Base-by-base conservation (phyloP, 495 filamentous ascomycete species). In the Wilcoxina mikolae region DNA sequence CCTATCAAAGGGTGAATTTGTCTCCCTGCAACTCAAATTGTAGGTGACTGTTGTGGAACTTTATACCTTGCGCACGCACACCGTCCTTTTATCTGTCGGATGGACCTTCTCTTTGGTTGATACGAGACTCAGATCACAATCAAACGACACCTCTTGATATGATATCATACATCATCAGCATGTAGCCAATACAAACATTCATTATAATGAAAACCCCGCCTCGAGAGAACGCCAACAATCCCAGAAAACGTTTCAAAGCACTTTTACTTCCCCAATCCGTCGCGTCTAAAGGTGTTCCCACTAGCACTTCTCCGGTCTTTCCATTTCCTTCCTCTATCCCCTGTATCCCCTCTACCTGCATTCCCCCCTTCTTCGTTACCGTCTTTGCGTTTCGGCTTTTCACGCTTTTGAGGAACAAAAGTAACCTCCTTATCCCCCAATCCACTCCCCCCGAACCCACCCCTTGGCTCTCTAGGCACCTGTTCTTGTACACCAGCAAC, bases 401-500 rank as follows among this genome's bases (percentile, higher is more conserved):
- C 81, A 38, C 70, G 73, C 35, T 74, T 71, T 18, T 85, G 85
- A 52, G 80, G 79, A 72, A 95, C 57, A 46, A 62, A 96, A 18
- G 86, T 86, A 47, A 96, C 71, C 66, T 91, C 79, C 61, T 82
- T 76, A 68, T 95, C 93, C 9, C 93, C 91, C 23, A 85, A 78
- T n/a, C n/a, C n/a, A n/a, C n/a, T n/a, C n/a, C n/a, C n/a, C 1
- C 83, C 76, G 18, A 78, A 77, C 38, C 73, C 71, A 2, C 67
- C 68, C 23, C 66, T 17, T 64, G 54, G 26, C 70, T 72, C 52
- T 74, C 69, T 18, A 39, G 26, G 28, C 20, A 35, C 4, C 4
- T n/a, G 10, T 1, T 51, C 56, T 39, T 71, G 73, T 62, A 75
- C 71, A 28, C 72, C 71, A 38, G 77, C 72, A 1, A 74, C 74